These are phyloP conservation scores for Xylaria bambusicola DNA, from an alignment of 495 filamentous ascomycete genomes.

Conservation along the genomic window DNA sequence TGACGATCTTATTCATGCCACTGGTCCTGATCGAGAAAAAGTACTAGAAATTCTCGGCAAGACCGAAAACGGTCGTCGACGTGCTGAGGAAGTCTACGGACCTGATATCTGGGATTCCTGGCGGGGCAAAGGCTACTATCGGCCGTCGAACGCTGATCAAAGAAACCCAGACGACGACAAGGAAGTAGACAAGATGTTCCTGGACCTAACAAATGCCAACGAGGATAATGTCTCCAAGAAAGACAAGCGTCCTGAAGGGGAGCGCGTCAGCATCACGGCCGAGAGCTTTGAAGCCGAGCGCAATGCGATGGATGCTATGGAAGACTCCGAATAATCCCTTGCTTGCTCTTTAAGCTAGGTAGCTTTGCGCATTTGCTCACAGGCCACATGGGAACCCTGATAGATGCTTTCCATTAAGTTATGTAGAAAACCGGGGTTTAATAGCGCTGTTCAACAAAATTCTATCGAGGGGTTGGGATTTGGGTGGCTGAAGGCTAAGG, in stretches of 20 bases:
- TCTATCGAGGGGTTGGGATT: too few species aligned
- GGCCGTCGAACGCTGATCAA: conserved; percentile 26
- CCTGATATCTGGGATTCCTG: conserved; percentile 34
- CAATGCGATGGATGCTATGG: conserved; percentile 38
- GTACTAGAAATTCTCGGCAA: conserved; percentile 41
- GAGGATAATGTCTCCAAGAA: conserved; percentile 47
- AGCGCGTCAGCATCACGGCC: conserved; percentile 33
- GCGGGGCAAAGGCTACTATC: conserved; percentile 27
- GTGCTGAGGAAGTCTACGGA: conserved; percentile 45
- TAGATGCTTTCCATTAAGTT: too few species aligned
- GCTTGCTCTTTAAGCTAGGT: too few species aligned
- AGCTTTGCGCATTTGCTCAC: too few species aligned
- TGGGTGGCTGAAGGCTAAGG: too few species aligned
- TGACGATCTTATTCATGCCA: conserved; percentile 36
- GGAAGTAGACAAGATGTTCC: conserved; percentile 54
- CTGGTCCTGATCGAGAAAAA: conserved; percentile 34
- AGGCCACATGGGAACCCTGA: too few species aligned
- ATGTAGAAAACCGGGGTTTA: too few species aligned
- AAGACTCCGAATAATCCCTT: conserved; percentile 31
- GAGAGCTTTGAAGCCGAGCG: conserved; percentile 41
- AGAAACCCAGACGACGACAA: conserved; percentile 43
- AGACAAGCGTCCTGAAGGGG: conserved; percentile 27
- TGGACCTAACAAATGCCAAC: conserved; percentile 52
- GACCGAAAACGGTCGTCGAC: conserved; percentile 41
- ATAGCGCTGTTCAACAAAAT: too few species aligned